Evolutionary conservation across 106 monocot species (phyloP).

Genomic region (Phalaenopsis aphrodite): DNA sequence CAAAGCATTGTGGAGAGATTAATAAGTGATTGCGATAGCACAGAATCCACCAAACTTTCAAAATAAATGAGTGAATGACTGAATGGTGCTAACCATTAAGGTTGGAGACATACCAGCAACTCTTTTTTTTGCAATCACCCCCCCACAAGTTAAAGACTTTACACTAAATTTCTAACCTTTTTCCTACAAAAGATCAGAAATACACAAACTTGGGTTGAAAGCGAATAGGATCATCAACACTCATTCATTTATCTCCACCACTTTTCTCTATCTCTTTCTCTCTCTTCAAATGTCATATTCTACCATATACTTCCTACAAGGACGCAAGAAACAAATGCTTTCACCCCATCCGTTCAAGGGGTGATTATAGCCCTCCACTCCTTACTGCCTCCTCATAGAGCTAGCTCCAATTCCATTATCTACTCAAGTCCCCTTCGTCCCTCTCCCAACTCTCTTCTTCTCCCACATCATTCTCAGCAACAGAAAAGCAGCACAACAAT

Average conservation of each 20-base stretch:
- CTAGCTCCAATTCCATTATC: not conserved
- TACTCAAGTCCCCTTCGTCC: slow-evolving; percentile 3
- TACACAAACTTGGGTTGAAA: slow-evolving; percentile 3
- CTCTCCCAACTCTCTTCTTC: slow-evolving; percentile 1
- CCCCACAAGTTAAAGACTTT: slow-evolving; percentile 5
- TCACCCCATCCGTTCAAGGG: slow-evolving; percentile 8
- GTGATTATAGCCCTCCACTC: slow-evolving; percentile 8
- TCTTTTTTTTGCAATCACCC: not conserved
- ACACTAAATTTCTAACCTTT: slow-evolving; percentile 3
- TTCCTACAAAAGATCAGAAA: slow-evolving; percentile 13
- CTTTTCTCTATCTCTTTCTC: slow-evolving; percentile 1
- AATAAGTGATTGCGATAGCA: slow-evolving; percentile 15
- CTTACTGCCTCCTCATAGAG: not conserved
- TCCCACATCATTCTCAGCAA: not conserved
- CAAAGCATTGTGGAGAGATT: slow-evolving; percentile 7
- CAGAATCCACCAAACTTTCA: slow-evolving; percentile 15
- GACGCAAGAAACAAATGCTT: slow-evolving; percentile 23
- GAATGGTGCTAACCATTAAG: slow-evolving; percentile 10
- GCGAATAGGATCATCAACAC: slow-evolving; percentile 8
- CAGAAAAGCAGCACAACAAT: not conserved
- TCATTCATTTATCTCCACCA: slow-evolving; percentile 8
- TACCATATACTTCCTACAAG: slow-evolving; percentile 20
- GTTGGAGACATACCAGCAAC: slow-evolving; percentile 17
- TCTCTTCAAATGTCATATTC: slow-evolving; percentile 13
- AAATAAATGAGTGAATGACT: slow-evolving; percentile 12